phyloP scores from a whole-genome alignment of 108 stramenopile genomes.

The Mediolabrus comicus region DNA sequence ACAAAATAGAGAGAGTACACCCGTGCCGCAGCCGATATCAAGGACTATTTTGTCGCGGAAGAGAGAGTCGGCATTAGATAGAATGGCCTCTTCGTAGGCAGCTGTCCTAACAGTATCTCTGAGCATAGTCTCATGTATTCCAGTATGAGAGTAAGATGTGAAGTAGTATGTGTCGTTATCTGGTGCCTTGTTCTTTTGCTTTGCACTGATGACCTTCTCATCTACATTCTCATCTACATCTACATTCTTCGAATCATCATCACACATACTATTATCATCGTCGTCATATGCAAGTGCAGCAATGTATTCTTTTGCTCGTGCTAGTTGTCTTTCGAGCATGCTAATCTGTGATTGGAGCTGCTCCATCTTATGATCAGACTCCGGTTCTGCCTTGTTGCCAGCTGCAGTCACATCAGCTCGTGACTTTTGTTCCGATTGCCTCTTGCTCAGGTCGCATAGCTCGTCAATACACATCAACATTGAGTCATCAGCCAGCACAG shows the following conservation, averaged over 20 bases:
- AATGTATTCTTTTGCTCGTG: slow-evolving; percentile 37
- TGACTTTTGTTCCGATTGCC: slow-evolving; percentile 13
- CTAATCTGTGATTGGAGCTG: slow-evolving; percentile 20
- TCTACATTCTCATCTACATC: slow-evolving; percentile 2
- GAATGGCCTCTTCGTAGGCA: slow-evolving; percentile 59
- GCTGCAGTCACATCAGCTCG: neutral
- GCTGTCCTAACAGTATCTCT: slow-evolving; percentile 70
- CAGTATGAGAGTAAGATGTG: slow-evolving; percentile 70
- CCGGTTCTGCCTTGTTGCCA: neutral
- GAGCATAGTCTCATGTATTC: slow-evolving; percentile 90
- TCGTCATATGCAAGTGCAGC: slow-evolving; percentile 42
- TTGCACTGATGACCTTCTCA: neutral
- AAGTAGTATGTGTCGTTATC: slow-evolving; percentile 73
- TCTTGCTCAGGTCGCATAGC: slow-evolving; percentile 40
- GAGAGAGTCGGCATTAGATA: slow-evolving; percentile 49
- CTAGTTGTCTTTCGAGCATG: slow-evolving; percentile 40
- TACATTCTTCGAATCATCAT: neutral
- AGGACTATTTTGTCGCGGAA: slow-evolving; percentile 66
- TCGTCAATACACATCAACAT: slow-evolving; percentile 56
- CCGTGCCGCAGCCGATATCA: slow-evolving; percentile 84
- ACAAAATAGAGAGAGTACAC: slow-evolving; percentile 70
- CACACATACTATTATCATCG: neutral
- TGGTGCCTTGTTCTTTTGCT: neutral
- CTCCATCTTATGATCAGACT: neutral
- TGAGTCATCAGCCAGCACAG: slow-evolving; percentile 52